Evolutionary conservation across 2,329 filamentous ascomycete genomes (phyloP).

Genomic region (Phyllosticta citrichinensis): DNA sequence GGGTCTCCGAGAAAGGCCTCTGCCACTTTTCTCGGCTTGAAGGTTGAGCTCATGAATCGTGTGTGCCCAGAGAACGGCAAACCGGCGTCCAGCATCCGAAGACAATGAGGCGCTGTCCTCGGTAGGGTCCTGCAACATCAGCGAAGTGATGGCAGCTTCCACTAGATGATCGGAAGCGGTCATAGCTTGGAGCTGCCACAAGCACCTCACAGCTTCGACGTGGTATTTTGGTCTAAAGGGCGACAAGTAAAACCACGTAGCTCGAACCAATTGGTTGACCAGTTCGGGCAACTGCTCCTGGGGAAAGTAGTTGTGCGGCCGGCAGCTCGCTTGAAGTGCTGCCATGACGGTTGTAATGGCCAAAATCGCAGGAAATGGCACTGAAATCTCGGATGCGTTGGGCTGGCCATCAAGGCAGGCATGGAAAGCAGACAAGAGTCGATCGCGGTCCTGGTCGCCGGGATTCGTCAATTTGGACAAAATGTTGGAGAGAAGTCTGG

Average conservation of each 20-base stretch:
- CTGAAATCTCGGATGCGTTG: not conserved
- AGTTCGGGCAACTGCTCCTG: slow-evolving; percentile 48
- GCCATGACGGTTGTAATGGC: slow-evolving; percentile 24
- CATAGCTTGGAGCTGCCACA: slow-evolving; percentile 79
- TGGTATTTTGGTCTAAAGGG: slow-evolving; percentile 84
- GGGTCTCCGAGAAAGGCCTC: slow-evolving; percentile 17
- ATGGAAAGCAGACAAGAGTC: slow-evolving; percentile 19
- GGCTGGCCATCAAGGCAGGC: not conserved
- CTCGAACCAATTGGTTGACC: slow-evolving; percentile 56
- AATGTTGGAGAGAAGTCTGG: slow-evolving; percentile 24
- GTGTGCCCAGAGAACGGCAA: slow-evolving; percentile 75
- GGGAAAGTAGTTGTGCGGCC: slow-evolving; percentile 20
- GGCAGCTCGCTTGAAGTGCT: slow-evolving; percentile 21
- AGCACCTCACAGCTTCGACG: slow-evolving; percentile 75
- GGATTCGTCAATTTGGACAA: slow-evolving; percentile 22
- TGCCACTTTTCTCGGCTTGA: slow-evolving; percentile 25
- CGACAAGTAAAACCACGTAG: slow-evolving; percentile 72
- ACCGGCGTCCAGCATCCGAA: slow-evolving; percentile 54
- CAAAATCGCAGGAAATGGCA: slow-evolving; percentile 21
- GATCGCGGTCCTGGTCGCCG: slow-evolving; percentile 18
- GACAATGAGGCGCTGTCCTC: slow-evolving; percentile 6
- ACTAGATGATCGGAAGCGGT: slow-evolving; percentile 60
- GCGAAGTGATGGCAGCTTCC: slow-evolving; percentile 65
- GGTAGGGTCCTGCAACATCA: slow-evolving; percentile 37
- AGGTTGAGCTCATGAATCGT: slow-evolving; percentile 36